Percentiles rank a stretch among this genome's conserved stretches.
Evolutionary conservation across 768 basidiomycete species (phyloP).

Genomic region (Collybiopsis luxurians): DNA sequence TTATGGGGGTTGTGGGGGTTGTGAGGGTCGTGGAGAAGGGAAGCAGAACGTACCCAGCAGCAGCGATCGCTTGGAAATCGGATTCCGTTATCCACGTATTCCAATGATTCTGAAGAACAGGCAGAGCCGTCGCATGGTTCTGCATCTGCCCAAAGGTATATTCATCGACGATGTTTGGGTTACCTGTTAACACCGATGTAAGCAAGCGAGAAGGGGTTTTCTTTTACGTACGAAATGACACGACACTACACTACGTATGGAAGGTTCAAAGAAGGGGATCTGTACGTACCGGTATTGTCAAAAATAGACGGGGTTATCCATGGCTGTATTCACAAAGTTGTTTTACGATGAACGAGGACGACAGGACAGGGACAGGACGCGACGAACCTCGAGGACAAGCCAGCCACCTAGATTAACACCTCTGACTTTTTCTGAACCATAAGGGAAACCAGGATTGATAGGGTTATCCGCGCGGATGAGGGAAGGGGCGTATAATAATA

Average conservation of each 20-base stretch:
- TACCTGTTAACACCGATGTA: constrained; percentile 24
- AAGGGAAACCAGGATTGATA: constrained; percentile 61
- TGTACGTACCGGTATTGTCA: constrained; percentile 40
- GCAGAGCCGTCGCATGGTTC: constrained; percentile 38
- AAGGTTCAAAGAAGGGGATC: not conserved
- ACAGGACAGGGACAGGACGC: not conserved
- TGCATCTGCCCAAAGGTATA: constrained; percentile 56
- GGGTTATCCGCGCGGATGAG: constrained; percentile 9
- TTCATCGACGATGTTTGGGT: constrained; percentile 56
- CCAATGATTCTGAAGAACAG: constrained; percentile 55
- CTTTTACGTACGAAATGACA: too few species aligned
- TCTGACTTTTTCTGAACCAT: constrained; percentile 71
- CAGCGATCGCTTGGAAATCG: constrained; percentile 62
- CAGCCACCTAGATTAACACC: constrained; percentile 79
- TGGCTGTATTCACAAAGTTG: constrained; percentile 39
- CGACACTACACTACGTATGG: too few species aligned
- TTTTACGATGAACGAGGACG: not conserved
- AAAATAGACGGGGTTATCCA: constrained; percentile 82
- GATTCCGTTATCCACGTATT: constrained; percentile 66
- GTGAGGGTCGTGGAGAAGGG: too few species aligned
- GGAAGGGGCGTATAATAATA: too few species aligned
- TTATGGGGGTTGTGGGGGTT: constrained; percentile 45
- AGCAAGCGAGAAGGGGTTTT: too few species aligned
- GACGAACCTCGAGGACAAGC: constrained; percentile 48
- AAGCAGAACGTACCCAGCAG: constrained; percentile 52